phyloP scores from a whole-genome alignment of 169 alveolate species.

The Plasmodium adleri region DNA sequence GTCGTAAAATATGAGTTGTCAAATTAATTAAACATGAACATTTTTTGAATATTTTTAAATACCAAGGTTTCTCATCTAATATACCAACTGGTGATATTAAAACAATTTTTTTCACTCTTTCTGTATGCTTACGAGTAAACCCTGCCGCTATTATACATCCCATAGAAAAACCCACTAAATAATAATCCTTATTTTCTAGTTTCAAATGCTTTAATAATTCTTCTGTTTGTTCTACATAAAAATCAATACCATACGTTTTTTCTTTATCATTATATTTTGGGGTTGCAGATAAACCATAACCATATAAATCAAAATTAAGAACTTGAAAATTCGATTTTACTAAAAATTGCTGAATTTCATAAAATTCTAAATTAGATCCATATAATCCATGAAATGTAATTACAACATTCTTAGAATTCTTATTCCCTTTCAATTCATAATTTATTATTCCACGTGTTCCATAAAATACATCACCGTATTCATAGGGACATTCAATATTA shows the following conservation, averaged over 20 bases:
- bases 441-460: slow-evolving; percentile 83
- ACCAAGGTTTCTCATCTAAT: slow-evolving; percentile 79
- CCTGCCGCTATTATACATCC: slow-evolving; percentile 84
- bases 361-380: slow-evolving; percentile 84
- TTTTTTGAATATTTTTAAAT: slow-evolving; percentile 65
- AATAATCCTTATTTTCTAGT: slow-evolving; percentile 70
- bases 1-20: slow-evolving; percentile 45
- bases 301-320: slow-evolving; percentile 85
- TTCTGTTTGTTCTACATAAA: slow-evolving; percentile 83
- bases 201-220: slow-evolving; percentile 80
- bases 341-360: slow-evolving; percentile 77
- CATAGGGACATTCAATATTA: slow-evolving; percentile 83
- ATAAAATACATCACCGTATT: slow-evolving; percentile 75
- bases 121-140: slow-evolving; percentile 81
- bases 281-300: slow-evolving; percentile 85
- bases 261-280: slow-evolving; percentile 83
- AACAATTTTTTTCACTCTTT: slow-evolving; percentile 81
- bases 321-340: slow-evolving; percentile 79
- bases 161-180: slow-evolving; percentile 87
- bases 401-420: slow-evolving; percentile 68
- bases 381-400: slow-evolving; percentile 87
- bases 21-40: slow-evolving; percentile 79
- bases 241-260: slow-evolving; percentile 80
- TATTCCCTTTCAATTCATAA: slow-evolving; percentile 81
- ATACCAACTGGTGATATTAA: slow-evolving; percentile 87